A percentile compares a stretch with the other conserved stretches of the same genome.
phyloP scores from a whole-genome alignment of 1,284 basidiomycete genomes.

The Cryptococcus amylolentus region DNA sequence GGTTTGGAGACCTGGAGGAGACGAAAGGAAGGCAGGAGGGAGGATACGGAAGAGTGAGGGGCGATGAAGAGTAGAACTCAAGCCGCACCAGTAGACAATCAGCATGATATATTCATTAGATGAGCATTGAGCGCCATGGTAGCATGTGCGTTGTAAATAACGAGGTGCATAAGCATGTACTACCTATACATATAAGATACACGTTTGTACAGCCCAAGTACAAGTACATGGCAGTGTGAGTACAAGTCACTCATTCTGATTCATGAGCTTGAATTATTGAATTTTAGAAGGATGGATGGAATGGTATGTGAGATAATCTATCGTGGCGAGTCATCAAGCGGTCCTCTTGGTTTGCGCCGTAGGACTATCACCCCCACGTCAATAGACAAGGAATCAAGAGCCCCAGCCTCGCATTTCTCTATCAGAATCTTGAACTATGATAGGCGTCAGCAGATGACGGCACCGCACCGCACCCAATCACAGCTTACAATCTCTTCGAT shows the following conservation, averaged over 20 bases:
- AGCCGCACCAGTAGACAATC: not conserved
- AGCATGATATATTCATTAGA: slow-evolving; percentile 1
- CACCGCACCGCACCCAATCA: not conserved
- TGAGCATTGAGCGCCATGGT: not conserved
- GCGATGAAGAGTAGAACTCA: slow-evolving; percentile 15
- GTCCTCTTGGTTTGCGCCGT: too few relatives aligned
- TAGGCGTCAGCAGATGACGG: not conserved
- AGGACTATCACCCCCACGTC: slow-evolving; percentile 24
- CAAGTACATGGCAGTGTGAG: too few relatives aligned
- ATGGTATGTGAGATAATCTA: too few relatives aligned
- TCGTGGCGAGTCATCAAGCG: too few relatives aligned
- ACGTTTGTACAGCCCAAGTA: too few relatives aligned
- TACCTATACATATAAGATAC: not conserved
- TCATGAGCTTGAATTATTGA: too few relatives aligned
- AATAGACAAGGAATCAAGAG: slow-evolving; percentile 18
- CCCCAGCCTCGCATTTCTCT: slow-evolving; percentile 25
- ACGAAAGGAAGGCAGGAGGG: slow-evolving; percentile 5
- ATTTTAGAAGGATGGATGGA: too few relatives aligned
- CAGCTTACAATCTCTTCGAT: slow-evolving; percentile 22
- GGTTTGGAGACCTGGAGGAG: slow-evolving; percentile 40
- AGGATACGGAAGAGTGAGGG: slow-evolving; percentile 25
- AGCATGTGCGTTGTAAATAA: not conserved
- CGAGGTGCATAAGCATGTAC: not conserved
- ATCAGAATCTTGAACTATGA: slow-evolving; percentile 22
- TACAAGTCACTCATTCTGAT: too few relatives aligned